phyloP scores from a whole-genome alignment of 306 rosid species.

The Acmispon strigosus region DNA sequence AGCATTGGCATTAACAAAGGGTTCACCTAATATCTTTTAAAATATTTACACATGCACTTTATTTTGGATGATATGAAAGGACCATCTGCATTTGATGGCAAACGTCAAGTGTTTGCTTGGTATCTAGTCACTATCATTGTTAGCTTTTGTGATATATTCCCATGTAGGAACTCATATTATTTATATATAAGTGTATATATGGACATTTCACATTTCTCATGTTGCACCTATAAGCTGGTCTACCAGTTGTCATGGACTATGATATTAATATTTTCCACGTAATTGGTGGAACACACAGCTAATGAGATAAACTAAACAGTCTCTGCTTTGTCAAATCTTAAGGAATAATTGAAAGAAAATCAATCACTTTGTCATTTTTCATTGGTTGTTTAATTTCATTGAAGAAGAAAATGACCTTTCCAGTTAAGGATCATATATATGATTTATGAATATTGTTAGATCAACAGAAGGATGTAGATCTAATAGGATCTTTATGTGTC shows the following conservation, averaged over 20 bases:
- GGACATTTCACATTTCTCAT: neutral
- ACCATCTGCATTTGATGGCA: constrained; percentile 23
- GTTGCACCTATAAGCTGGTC: neutral
- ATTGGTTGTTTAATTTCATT: neutral
- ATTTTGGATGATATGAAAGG: constrained; percentile 27
- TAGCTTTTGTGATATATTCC: constrained; percentile 37
- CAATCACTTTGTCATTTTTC: neutral
- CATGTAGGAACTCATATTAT: constrained; percentile 3
- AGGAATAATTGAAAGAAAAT: neutral
- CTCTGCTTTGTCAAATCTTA: neutral
- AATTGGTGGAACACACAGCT: neutral
- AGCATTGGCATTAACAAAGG: constrained; percentile 17
- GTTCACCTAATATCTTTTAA: constrained; percentile 19
- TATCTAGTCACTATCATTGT: constrained; percentile 29
- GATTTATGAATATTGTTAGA: neutral
- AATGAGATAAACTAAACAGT: neutral
- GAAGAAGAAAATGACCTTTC: neutral
- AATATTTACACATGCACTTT: neutral
- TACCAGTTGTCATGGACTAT: constrained; percentile 20
- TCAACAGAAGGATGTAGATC: neutral
- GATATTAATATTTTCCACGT: neutral
- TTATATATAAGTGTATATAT: constrained; percentile 1
- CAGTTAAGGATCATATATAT: neutral
- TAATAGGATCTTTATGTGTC: neutral
- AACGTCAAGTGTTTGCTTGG: constrained; percentile 45